A percentile compares a stretch with the other conserved stretches of the same genome.
These are phyloP conservation scores for Dentipellis sp. DNA, from an alignment of 768 basidiomycete genomes.

Conservation along the genomic window DNA sequence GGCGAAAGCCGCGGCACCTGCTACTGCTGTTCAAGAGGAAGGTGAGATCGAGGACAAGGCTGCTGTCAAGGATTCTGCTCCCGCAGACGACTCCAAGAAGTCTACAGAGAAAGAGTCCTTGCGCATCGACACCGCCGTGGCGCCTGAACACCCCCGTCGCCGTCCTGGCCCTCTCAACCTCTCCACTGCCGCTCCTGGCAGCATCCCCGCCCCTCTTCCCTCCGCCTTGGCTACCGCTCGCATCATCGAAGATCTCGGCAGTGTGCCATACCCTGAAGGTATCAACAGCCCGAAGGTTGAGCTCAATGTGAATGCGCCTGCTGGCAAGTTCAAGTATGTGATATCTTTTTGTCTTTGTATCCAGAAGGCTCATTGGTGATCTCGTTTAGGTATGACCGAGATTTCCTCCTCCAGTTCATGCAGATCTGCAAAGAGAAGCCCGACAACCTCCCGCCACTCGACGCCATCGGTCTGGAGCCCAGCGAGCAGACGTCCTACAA, in stretches of 20 bases:
- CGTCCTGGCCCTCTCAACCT: slow-evolving; percentile 74
- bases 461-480: slow-evolving; percentile 86
- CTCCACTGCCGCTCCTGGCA: slow-evolving; percentile 36
- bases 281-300: slow-evolving; percentile 76
- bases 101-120: slow-evolving; percentile 40
- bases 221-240: slow-evolving; percentile 76
- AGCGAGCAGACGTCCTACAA: slow-evolving; percentile 41
- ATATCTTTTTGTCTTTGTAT: too few relatives aligned
- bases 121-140: slow-evolving; percentile 55
- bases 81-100: slow-evolving; percentile 31
- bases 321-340: slow-evolving; percentile 80
- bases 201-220: slow-evolving; percentile 36
- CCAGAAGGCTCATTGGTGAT: not conserved
- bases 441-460: slow-evolving; percentile 78
- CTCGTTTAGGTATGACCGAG: slow-evolving; percentile 77
- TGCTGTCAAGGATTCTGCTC: slow-evolving; percentile 25
- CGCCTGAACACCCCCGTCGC: slow-evolving; percentile 33
- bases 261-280: slow-evolving; percentile 75
- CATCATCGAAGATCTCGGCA: slow-evolving; percentile 73
- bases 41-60: slow-evolving; percentile 36
- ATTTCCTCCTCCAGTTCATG: slow-evolving; percentile 98
- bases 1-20: slow-evolving; percentile 20
- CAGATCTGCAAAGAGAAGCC: slow-evolving; percentile 91
- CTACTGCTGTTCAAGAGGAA: slow-evolving; percentile 36
- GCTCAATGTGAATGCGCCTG: slow-evolving; percentile 74